Conservation (phyloP, 2,329 filamentous ascomycete genomes). For the Microcera coccophila region DNA sequence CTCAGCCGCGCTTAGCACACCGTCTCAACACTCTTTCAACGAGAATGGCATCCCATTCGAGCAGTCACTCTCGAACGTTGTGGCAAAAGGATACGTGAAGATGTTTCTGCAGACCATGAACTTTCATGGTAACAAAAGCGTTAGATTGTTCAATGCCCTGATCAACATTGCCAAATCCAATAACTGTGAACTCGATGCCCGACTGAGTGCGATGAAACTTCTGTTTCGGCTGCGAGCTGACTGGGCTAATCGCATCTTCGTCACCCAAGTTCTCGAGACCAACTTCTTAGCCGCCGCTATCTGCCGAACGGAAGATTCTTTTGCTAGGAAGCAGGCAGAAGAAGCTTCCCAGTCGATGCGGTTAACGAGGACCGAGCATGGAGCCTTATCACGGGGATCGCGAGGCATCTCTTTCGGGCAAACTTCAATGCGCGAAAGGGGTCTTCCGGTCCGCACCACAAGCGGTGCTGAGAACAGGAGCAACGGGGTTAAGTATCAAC, state of each 20-base stretch:
- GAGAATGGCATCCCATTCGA: constrained; percentile 23
- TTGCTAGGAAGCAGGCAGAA: constrained; percentile 49
- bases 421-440: constrained; percentile 41
- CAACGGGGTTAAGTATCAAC: constrained; percentile 39
- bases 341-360: constrained; percentile 47
- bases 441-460: constrained; percentile 38
- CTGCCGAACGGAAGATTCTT: constrained; percentile 57
- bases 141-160: constrained; percentile 58
- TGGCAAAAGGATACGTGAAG: constrained; percentile 65
- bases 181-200: constrained; percentile 62
- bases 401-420: constrained; percentile 54
- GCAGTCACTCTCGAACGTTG: constrained; percentile 64
- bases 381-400: constrained; percentile 36
- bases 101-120: constrained; percentile 75
- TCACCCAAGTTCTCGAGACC: constrained; percentile 67
- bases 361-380: constrained; percentile 43
- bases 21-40: no score
- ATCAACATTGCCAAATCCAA: constrained; percentile 59
- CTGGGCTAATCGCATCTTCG: constrained; percentile 70
- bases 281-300: constrained; percentile 69
- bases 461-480: constrained; percentile 39
- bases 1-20: constrained; percentile 21
- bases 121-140: constrained; percentile 60
- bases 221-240: constrained; percentile 82
- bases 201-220: constrained; percentile 70